Conservation (phyloP, 2,329 filamentous ascomycete genomes). For the Penicillium sp. region DNA sequence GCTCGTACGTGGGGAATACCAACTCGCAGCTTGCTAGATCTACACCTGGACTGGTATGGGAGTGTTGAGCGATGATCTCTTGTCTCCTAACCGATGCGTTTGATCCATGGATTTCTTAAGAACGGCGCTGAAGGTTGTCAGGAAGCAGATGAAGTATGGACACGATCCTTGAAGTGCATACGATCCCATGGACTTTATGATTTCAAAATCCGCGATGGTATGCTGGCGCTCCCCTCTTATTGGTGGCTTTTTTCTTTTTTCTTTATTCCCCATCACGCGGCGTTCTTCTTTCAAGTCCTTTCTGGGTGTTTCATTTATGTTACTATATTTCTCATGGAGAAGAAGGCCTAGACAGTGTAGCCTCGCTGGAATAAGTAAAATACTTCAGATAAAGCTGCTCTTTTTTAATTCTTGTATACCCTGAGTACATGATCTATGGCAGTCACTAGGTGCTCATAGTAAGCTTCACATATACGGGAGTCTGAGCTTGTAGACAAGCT, state of each 20-base stretch:
- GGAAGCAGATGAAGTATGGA: no score
- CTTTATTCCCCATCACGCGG: background rate
- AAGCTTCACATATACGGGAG: no score
- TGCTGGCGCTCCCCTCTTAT: constrained; percentile 9
- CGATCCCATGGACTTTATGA: no score
- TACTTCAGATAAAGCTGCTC: no score
- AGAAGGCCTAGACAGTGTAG: background rate
- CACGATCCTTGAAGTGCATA: no score
- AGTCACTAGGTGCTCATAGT: no score
- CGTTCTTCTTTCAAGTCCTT: background rate
- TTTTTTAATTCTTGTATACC: no score
- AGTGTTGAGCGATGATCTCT: constrained; percentile 18
- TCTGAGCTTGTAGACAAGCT: no score
- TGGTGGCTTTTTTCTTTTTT: background rate
- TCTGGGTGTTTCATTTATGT: background rate
- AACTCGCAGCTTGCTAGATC: constrained; percentile 35
- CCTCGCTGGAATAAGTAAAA: no score
- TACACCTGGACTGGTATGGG: constrained; percentile 32
- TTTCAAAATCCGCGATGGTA: background rate
- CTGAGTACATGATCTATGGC: no score
- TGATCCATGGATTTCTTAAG: background rate
- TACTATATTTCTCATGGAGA: background rate
- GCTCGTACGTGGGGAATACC: constrained; percentile 47
- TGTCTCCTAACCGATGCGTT: background rate
- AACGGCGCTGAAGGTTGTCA: no score